phyloP scores from a whole-genome alignment of 805 yeast species.

The Candida nemodendra region DNA sequence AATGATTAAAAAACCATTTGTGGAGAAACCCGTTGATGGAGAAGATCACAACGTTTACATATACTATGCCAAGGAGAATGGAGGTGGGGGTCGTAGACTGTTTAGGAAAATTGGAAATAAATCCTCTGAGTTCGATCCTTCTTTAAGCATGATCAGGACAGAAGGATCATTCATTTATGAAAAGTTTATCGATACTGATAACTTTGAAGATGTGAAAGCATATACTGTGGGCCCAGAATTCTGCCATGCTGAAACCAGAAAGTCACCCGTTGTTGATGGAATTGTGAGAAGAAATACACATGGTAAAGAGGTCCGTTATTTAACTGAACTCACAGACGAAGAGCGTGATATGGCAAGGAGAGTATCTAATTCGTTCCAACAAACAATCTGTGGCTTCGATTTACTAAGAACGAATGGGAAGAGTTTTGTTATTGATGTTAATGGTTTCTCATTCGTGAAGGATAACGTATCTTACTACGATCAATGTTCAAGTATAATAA shows the following conservation, averaged over 20 bases:
- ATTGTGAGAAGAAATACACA: constrained; percentile 95
- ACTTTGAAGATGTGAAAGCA: constrained; percentile 97
- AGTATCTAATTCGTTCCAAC: constrained; percentile 76
- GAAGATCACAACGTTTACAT: constrained; percentile 97
- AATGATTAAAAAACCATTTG: constrained; percentile 82
- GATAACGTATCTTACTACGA: constrained; percentile 87
- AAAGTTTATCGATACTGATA: constrained; percentile 95
- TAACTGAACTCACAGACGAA: constrained; percentile 72
- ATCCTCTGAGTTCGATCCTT: constrained; percentile 92
- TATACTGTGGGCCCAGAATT: constrained; percentile 89
- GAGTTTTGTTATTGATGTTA: constrained; percentile 93
- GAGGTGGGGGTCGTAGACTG: constrained; percentile 96
- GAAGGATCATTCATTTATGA: constrained; percentile 92
- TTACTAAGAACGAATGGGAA: constrained; percentile 82
- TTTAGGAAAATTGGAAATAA: constrained; percentile 97
- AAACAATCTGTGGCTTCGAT: constrained; percentile 97
- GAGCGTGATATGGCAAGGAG: constrained; percentile 80
- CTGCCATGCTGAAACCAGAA: constrained; percentile 98
- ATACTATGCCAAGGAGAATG: constrained; percentile 81
- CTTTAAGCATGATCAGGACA: constrained; percentile 69
- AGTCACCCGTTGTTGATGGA: constrained; percentile 99
- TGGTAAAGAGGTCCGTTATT: constrained; percentile 92
- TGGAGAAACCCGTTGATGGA: constrained; percentile 98
- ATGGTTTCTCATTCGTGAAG: constrained; percentile 96
- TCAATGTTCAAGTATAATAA: constrained; percentile 70